Base-by-base conservation (phyloP, 2,329 filamentous ascomycete genomes). In the Zymoseptoria passerinii region DNA sequence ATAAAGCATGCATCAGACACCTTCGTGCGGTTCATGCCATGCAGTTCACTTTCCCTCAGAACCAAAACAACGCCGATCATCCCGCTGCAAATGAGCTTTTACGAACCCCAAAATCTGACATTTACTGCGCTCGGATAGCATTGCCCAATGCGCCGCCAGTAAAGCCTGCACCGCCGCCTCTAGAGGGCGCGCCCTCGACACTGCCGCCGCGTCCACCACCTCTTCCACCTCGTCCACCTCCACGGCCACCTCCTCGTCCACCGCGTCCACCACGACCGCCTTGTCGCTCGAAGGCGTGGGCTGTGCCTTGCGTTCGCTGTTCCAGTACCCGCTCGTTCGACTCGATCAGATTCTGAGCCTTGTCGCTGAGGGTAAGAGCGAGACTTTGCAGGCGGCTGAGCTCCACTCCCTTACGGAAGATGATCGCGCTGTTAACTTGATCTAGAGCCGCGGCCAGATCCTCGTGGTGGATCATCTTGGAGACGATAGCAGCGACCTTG, bases 391-490 rank as follows among this genome's bases (percentile, higher is more conserved):
- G 84, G 68, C 95, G 86, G 71, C 90, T 96, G 65, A 99, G 85
- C 81, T 99, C 95, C 63, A 99, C 94, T 60, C 94, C 95, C 86
- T 99, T 97, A 76, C 94, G 88, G 89, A 99, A 99, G 78, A 97
- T 94, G 76, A 99, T 90, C 54, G 90, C 95, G 67, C 89, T 87
- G 70, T 95, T 96, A 77, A 99, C 92, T 78, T 99, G 94, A 80
- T 99, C 95, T 28, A 99, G 85, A 44, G 94, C 95, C 50, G 94
- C 94, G 8, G 89, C 90, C 53, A 99, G 86, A 77, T 99, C 94
- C 77, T 99, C 94, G 80, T 99, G 94, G 70, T 91, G 95, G 75
- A 99, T 97, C 94, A 99, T 99, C 81, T 95, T 95, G 82, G 90
- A 95, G 71, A 99, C 86, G 57, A 99, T 86, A 40, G 94, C 91